phyloP scores from a whole-genome alignment of 2,329 filamentous ascomycete genomes.

The Aspergillus glaucus region DNA sequence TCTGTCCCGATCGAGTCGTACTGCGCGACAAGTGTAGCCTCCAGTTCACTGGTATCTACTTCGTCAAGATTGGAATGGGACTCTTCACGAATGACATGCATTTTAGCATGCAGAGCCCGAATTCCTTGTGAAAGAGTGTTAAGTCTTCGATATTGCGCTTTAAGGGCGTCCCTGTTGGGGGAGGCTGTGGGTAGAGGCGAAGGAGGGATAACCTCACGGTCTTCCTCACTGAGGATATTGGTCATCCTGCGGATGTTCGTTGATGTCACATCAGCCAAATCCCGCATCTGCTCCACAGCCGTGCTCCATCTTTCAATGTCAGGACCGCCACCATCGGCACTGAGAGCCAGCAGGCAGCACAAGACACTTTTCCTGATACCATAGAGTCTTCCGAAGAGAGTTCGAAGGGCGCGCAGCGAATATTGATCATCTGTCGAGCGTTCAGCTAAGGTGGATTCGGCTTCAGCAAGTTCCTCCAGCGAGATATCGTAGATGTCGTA shows the following conservation, averaged over 20 bases:
- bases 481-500: constrained; percentile 83
- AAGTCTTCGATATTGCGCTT: constrained; percentile 80
- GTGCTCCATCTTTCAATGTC: constrained; percentile 75
- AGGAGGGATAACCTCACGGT: constrained; percentile 55
- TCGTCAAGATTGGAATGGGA: constrained; percentile 73
- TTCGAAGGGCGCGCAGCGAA: constrained; percentile 73
- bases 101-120: constrained; percentile 84
- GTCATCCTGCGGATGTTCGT: constrained; percentile 61
- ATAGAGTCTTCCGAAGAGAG: constrained; percentile 72
- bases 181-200: constrained; percentile 59
- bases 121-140: constrained; percentile 86
- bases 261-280: constrained; percentile 56
- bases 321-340: constrained; percentile 68
- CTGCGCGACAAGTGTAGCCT: constrained; percentile 71
- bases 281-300: constrained; percentile 67
- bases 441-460: constrained; percentile 58
- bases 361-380: constrained; percentile 77
- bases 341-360: constrained; percentile 80
- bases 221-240: constrained; percentile 68
- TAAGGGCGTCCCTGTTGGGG: constrained; percentile 74
- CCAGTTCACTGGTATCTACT: constrained; percentile 64
- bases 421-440: constrained; percentile 68
- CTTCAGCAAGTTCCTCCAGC: constrained; percentile 64
- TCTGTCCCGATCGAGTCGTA: constrained; percentile 94
- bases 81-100: constrained; percentile 85